Conservation (phyloP, 768 basidiomycete species). For the Harrya chromipes region DNA sequence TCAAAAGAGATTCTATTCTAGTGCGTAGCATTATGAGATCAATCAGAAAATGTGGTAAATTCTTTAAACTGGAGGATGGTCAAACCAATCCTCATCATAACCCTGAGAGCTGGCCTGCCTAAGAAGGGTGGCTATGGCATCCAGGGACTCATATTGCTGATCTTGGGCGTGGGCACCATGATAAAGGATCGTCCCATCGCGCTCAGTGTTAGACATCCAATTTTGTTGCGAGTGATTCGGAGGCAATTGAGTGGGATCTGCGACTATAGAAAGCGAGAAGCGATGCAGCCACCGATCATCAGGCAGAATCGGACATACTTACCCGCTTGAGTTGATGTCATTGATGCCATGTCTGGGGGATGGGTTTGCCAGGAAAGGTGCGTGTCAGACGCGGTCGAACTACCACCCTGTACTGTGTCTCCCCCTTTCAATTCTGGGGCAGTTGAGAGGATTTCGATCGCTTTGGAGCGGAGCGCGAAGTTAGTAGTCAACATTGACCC, state of each 20-base stretch:
- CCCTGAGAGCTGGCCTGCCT: background rate
- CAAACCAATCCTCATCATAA: too few species aligned
- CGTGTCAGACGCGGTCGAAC: background rate
- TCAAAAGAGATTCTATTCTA: background rate
- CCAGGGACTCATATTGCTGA: background rate
- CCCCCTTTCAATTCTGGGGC: background rate
- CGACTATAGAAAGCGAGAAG: conserved; percentile 6
- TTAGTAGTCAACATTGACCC: background rate
- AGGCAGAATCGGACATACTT: background rate
- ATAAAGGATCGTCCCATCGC: background rate
- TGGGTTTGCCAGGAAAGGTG: background rate
- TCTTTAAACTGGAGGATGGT: background rate
- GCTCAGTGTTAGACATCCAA: background rate
- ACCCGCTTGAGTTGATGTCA: background rate
- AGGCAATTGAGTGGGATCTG: background rate
- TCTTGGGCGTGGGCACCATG: background rate
- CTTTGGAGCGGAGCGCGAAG: background rate
- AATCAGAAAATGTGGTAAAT: too few species aligned
- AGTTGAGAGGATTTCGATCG: conserved; percentile 5
- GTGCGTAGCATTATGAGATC: too few species aligned
- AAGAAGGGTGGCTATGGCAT: background rate
- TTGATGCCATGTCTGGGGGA: too few species aligned
- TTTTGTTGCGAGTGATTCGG: background rate
- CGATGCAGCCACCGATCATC: background rate
- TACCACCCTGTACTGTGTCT: background rate